Evolutionary conservation across 805 yeast species (phyloP), one percentile per base, ranked within the genome.

Genomic region (Kodamaea nitidulidarum): DNA sequence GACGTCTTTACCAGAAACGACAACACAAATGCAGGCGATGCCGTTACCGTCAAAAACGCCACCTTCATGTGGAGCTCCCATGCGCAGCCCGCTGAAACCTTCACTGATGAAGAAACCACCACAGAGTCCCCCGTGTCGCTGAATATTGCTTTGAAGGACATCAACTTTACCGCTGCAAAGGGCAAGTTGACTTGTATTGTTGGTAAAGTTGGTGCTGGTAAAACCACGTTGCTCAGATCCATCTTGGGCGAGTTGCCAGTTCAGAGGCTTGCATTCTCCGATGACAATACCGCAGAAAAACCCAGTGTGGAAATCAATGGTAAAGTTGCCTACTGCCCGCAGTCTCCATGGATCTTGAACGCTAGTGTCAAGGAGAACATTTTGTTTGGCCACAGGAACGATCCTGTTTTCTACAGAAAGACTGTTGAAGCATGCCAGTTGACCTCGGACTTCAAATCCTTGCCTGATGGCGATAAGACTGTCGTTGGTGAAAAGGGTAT

Each of bases 401-500:
- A 66, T 41, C 51, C 52, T 24, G 55, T 42, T 1, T 63, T 55
- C 40, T 67, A 66, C 41, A 44, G 55, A 14, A 50, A 46, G 20
- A 63, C 69, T 4, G 46, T 67, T 16, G 56, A 53, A 18, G 71
- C 70, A 4, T 67, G 72, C 51, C 61, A 65, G 41, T 55, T 67
- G 17, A 27, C 51, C 6, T 48, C 65, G 15, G 72, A 67, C 44
- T 55, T 66, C 39, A 52, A 52, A 18, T 46, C 52, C 4, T 54
- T 66, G 35, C 67, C 71, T 2, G 71, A 67, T 46, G 70, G 66
- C 15, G 71, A 66, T 47, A 51, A 46, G 34, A 66, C 71, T n/a
- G 53, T 60, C 35, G 71, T 67, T n/a, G 72, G 72, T 4, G 71
- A 66, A 40, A 66, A 66, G 46, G 72, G 71, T 25, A 63, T 66